phyloP scores from a whole-genome alignment of 257 asterid species.

The Sherardia arvensis region DNA sequence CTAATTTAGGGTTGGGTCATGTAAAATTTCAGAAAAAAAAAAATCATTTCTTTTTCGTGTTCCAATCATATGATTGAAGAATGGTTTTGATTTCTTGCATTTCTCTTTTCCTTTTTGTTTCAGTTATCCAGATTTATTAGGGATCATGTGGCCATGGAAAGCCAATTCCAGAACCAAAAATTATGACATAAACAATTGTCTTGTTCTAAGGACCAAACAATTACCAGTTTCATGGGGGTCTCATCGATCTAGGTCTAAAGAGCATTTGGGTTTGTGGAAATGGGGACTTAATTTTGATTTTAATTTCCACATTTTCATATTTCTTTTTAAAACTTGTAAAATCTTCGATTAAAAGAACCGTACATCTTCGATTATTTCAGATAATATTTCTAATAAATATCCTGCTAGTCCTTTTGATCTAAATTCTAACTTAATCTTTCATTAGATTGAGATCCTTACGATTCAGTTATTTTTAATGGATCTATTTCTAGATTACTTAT shows the following conservation, averaged over 20 bases:
- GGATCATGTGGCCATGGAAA: background rate
- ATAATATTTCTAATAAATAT: no score
- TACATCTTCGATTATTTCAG: no score
- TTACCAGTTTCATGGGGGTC: background rate
- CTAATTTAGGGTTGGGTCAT: background rate
- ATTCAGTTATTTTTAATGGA: no score
- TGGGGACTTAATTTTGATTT: no score
- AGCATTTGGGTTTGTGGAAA: background rate
- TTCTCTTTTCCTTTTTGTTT: background rate
- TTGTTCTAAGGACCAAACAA: constrained; percentile 2
- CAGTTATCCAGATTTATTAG: background rate
- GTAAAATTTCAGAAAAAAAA: background rate
- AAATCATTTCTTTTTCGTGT: constrained; percentile 5
- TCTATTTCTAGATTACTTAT: no score
- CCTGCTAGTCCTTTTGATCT: no score
- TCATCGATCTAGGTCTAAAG: background rate
- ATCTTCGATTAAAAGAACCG: no score
- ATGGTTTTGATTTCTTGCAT: constrained; percentile 5
- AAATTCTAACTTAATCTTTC: no score
- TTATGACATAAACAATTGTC: background rate
- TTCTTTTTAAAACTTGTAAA: no score
- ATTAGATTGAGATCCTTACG: no score
- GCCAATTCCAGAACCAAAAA: background rate
- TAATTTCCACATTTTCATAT: no score
- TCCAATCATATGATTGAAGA: constrained; percentile 11